These are phyloP conservation scores for Salix koriyanagi DNA, from an alignment of 345 rosid genomes.

Conservation along the genomic window DNA sequence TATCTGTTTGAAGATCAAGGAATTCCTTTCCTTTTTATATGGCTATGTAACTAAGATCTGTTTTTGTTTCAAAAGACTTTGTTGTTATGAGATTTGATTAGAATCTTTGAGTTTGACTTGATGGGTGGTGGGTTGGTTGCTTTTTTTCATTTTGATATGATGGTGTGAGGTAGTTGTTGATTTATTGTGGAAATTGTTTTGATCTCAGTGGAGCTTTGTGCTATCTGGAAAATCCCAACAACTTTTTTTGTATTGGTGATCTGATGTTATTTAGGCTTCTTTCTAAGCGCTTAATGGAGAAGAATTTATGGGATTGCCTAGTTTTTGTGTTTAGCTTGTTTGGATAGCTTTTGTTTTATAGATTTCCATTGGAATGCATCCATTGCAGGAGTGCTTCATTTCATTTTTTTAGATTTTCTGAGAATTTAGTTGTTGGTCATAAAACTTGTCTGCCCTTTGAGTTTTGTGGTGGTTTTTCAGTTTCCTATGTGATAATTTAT, in stretches of 20 bases:
- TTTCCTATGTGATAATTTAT: neutral
- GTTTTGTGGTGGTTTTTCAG: neutral
- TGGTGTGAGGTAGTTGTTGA: neutral
- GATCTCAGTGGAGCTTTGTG: neutral
- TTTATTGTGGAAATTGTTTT: neutral
- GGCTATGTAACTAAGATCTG: neutral
- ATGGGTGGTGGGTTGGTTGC: neutral
- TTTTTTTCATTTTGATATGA: neutral
- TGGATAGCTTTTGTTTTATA: neutral
- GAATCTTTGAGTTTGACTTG: neutral
- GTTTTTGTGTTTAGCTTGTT: neutral
- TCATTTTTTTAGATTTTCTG: neutral
- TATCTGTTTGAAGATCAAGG: neutral
- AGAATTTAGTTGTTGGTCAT: neutral
- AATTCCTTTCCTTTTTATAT: neutral
- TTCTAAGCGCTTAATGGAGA: neutral
- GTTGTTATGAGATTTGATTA: neutral
- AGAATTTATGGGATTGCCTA: constrained; percentile 2
- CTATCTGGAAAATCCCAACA: neutral
- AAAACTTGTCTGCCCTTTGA: neutral
- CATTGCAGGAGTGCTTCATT: neutral
- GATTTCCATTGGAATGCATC: neutral
- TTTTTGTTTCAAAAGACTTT: neutral
- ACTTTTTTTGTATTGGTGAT: neutral
- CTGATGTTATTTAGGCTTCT: constrained; percentile 1